phyloP scores from a whole-genome alignment of 148 eudicot genomes.

The Cornus suecica region DNA sequence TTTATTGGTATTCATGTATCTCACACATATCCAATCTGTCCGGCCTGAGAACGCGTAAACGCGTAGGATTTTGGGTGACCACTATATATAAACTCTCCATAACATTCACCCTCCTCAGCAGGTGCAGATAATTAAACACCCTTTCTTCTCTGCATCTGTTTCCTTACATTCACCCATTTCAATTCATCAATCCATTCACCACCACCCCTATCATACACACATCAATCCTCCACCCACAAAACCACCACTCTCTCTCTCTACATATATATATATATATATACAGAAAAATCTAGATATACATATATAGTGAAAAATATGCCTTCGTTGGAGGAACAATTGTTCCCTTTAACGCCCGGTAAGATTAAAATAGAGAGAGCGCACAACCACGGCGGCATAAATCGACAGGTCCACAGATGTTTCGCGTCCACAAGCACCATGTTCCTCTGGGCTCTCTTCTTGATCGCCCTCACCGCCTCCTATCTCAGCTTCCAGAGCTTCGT shows the following conservation, averaged over 20 bases:
- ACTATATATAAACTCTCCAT: constrained; percentile 22
- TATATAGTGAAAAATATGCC: constrained; percentile 21
- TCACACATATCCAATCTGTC: constrained; percentile 17
- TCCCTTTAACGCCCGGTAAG: constrained; percentile 74
- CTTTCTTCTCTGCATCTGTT: constrained; percentile 24
- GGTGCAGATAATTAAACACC: constrained; percentile 12
- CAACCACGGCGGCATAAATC: constrained; percentile 35
- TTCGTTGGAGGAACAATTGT: constrained; percentile 51
- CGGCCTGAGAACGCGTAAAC: constrained; percentile 27
- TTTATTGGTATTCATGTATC: background rate
- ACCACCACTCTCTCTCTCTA: background rate
- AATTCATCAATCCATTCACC: background rate
- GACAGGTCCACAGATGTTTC: constrained; percentile 62
- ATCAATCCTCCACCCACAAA: too few species aligned
- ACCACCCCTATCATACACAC: background rate
- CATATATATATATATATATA: background rate
- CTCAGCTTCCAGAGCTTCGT: constrained; percentile 56
- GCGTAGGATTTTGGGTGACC: constrained; percentile 17
- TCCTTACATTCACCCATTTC: background rate
- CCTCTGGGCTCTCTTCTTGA: constrained; percentile 63
- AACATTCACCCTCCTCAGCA: constrained; percentile 6
- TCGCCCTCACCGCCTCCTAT: constrained; percentile 68
- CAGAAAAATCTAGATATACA: background rate
- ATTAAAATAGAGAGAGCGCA: constrained; percentile 43
- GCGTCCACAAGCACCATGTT: constrained; percentile 61